Conservation (phyloP, 2,329 filamentous ascomycete genomes). For the Pseudocercospora cruenta region DNA sequence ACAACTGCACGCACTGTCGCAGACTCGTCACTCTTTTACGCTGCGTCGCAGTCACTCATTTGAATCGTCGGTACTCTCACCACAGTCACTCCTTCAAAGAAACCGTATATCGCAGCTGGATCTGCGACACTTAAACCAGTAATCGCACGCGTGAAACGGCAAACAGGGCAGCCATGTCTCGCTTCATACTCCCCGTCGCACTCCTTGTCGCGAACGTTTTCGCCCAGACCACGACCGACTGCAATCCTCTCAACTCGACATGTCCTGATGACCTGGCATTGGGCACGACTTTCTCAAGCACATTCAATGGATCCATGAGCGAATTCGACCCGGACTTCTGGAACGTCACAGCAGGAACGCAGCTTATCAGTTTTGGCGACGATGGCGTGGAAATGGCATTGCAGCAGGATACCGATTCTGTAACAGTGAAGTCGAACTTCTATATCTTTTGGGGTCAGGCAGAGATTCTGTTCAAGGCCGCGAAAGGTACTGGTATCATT, state of each 20-base stretch:
- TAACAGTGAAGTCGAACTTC: constrained; percentile 77
- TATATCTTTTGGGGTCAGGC: constrained; percentile 86
- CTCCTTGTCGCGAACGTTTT: constrained; percentile 35
- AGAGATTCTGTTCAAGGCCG: constrained; percentile 77
- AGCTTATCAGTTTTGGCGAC: constrained; percentile 60
- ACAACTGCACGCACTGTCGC: background rate
- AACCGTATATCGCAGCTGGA: constrained; percentile 10
- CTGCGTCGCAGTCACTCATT: constrained; percentile 10
- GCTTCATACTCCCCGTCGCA: constrained; percentile 28
- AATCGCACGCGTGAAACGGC: constrained; percentile 7
- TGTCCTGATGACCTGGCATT: constrained; percentile 76
- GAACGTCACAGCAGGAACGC: constrained; percentile 64
- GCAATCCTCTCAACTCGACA: constrained; percentile 72
- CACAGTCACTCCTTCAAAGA: constrained; percentile 20
- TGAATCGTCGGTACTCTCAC: background rate
- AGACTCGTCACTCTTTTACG: background rate
- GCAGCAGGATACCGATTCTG: constrained; percentile 69
- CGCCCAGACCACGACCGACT: constrained; percentile 77
- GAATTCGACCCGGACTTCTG: constrained; percentile 45
- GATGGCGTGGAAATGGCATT: constrained; percentile 72
- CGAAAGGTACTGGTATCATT: constrained; percentile 74
- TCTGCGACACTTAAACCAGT: constrained; percentile 11
- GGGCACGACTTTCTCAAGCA: constrained; percentile 63
- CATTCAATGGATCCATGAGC: constrained; percentile 64
- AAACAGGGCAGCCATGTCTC: constrained; percentile 27